A percentile compares a stretch with the other conserved stretches of the same genome.
These are phyloP conservation scores for Malassezia psittaci DNA, from an alignment of 1,284 basidiomycete genomes.

Conservation along the genomic window DNA sequence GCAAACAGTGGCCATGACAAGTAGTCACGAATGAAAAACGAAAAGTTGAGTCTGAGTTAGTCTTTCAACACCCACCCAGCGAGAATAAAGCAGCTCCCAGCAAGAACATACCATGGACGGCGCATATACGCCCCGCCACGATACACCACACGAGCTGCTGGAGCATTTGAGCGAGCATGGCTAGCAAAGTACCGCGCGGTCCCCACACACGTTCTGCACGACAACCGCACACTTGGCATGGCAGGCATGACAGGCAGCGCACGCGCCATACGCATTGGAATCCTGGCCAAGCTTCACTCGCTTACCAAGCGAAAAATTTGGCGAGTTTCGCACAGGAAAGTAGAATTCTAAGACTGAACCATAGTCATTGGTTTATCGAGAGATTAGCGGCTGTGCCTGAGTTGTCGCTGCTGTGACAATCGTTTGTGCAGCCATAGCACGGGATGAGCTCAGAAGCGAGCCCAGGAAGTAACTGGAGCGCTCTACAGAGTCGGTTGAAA, in stretches of 20 bases:
- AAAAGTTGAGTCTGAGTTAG: slow-evolving; percentile 15
- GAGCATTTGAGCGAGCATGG: neutral
- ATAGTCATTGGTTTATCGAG: no score
- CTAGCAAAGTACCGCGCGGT: neutral
- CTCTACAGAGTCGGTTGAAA: slow-evolving; percentile 26
- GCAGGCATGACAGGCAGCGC: neutral
- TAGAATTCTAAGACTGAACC: no score
- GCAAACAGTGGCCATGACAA: slow-evolving; percentile 19
- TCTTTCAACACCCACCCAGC: slow-evolving; percentile 5
- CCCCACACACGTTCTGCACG: neutral
- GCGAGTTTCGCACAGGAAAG: no score
- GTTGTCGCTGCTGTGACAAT: no score
- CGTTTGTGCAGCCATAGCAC: neutral
- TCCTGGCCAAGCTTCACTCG: no score
- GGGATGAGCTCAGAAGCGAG: slow-evolving; percentile 1
- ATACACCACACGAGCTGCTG: slow-evolving; percentile 10
- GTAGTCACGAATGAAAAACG: slow-evolving; percentile 13
- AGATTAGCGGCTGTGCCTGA: no score
- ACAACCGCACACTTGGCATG: neutral
- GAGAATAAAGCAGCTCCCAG: slow-evolving; percentile 11
- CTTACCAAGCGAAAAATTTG: no score
- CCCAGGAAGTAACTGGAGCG: slow-evolving; percentile 39
- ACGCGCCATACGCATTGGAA: neutral
- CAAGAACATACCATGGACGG: slow-evolving; percentile 8
- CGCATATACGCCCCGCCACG: slow-evolving; percentile 18